Percentiles rank a stretch among this genome's conserved stretches.
Conservation (phyloP, 495 filamentous ascomycete genomes). For the Chaetomium tenue region DNA sequence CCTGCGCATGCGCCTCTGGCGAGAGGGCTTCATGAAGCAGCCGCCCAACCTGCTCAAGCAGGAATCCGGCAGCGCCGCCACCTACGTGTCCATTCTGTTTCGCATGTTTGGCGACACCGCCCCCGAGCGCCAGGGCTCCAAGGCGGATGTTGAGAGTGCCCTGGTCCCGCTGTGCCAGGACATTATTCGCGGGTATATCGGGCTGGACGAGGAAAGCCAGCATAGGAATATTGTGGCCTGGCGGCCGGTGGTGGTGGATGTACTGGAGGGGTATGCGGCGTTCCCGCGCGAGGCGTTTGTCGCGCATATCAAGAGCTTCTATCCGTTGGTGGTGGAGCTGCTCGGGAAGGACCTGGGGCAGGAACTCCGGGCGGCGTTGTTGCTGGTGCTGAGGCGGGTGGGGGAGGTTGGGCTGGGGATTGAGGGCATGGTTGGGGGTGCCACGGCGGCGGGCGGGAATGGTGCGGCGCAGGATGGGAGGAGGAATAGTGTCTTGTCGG, state of each 20-base stretch:
- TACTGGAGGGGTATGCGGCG: constrained; percentile 89
- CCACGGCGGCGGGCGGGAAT: constrained; percentile 1
- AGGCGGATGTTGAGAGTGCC: constrained; percentile 79
- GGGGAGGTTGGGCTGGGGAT: constrained; percentile 80
- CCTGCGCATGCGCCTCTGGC: constrained; percentile 87
- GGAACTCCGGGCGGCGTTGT: constrained; percentile 74
- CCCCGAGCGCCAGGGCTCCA: constrained; percentile 73
- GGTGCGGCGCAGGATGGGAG: constrained; percentile 19
- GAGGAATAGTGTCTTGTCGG: constrained; percentile 34
- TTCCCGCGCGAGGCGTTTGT: constrained; percentile 83
- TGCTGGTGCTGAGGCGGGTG: constrained; percentile 71
- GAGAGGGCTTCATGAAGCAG: constrained; percentile 99
- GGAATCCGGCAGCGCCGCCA: constrained; percentile 85
- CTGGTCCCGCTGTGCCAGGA: constrained; percentile 92
- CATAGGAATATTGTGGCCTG: constrained; percentile 94
- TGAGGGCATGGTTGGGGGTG: constrained; percentile 38
- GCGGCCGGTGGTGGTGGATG: constrained; percentile 95
- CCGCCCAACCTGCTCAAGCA: constrained; percentile 98
- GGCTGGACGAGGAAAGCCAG: constrained; percentile 89
- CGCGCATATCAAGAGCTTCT: constrained; percentile 76
- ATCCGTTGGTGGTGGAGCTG: constrained; percentile 81
- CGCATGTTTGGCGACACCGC: constrained; percentile 93
- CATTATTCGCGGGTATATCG: constrained; percentile 78
- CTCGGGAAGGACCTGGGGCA: constrained; percentile 73
- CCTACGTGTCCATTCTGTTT: constrained; percentile 90